These are phyloP conservation scores for Pezicula radicicola DNA, from an alignment of 2,329 filamentous ascomycete species.

Conservation along the genomic window DNA sequence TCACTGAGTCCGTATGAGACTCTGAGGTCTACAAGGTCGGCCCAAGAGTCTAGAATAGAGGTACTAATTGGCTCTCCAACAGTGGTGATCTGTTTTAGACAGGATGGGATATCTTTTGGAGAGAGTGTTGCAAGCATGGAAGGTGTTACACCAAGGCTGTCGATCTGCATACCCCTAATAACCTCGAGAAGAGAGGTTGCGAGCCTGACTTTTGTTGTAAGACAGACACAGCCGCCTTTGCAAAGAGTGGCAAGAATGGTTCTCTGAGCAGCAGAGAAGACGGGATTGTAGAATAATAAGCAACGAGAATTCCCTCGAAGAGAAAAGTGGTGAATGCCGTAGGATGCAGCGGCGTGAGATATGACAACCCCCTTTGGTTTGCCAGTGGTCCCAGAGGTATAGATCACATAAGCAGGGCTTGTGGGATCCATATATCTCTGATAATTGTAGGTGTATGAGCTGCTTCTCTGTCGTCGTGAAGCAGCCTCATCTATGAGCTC, in stretches of 20 bases:
- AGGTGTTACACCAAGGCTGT: neutral
- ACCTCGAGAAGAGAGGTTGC: neutral
- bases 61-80: neutral
- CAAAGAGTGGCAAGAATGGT: slow-evolving; percentile 39
- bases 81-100: neutral
- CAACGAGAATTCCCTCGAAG: slow-evolving; percentile 53
- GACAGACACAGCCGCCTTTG: neutral
- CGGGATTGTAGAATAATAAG: slow-evolving; percentile 33
- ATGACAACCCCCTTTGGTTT: slow-evolving; percentile 20
- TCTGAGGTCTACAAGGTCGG: neutral
- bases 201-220: neutral
- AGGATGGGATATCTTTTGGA: neutral
- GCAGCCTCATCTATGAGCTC: neutral
- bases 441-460: neutral
- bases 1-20: neutral
- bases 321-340: slow-evolving; percentile 25
- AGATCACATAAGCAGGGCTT: slow-evolving; percentile 1
- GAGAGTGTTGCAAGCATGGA: neutral
- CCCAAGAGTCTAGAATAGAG: neutral
- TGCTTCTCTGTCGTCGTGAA: neutral
- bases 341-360: slow-evolving; percentile 4
- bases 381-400: slow-evolving; percentile 11
- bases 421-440: neutral
- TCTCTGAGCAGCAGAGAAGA: slow-evolving; percentile 38
- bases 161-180: neutral